Conservation (phyloP, 2,329 filamentous ascomycete species). For the Bipolaris zeicola region DNA sequence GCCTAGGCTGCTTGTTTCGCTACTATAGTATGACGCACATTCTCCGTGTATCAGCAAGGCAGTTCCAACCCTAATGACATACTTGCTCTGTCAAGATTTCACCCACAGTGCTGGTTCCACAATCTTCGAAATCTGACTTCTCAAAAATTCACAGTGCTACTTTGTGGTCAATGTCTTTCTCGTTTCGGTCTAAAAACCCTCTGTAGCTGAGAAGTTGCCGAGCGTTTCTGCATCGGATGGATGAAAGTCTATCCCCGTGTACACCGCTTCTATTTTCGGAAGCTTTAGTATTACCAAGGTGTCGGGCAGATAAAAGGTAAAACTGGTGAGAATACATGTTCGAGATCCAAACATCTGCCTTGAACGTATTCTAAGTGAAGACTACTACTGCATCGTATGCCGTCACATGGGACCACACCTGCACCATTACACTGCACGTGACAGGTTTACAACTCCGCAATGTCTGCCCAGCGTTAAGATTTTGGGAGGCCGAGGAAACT, state of each 20-base stretch:
- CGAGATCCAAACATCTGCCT: background rate
- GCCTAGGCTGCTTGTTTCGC: conserved; percentile 57
- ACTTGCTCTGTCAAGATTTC: background rate
- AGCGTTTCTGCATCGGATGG: background rate
- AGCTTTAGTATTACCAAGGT: background rate
- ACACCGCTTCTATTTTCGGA: background rate
- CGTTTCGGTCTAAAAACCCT: background rate
- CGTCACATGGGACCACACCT: background rate
- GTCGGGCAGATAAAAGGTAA: background rate
- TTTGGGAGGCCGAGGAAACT: background rate
- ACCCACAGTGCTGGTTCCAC: background rate
- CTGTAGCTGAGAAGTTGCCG: too few species aligned
- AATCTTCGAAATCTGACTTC: background rate
- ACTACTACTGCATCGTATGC: background rate
- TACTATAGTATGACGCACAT: conserved; percentile 52
- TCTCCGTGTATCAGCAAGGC: conserved; percentile 60
- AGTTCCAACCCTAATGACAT: background rate
- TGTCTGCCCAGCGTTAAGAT: background rate
- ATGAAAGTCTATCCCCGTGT: too few species aligned
- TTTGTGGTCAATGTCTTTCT: too few species aligned
- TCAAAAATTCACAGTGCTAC: background rate
- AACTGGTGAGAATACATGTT: too few species aligned
- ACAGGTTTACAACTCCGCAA: background rate
- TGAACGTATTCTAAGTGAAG: background rate
- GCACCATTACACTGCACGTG: background rate